phyloP scores from a whole-genome alignment of 106 monocot genomes.

The Allium cepa region DNA sequence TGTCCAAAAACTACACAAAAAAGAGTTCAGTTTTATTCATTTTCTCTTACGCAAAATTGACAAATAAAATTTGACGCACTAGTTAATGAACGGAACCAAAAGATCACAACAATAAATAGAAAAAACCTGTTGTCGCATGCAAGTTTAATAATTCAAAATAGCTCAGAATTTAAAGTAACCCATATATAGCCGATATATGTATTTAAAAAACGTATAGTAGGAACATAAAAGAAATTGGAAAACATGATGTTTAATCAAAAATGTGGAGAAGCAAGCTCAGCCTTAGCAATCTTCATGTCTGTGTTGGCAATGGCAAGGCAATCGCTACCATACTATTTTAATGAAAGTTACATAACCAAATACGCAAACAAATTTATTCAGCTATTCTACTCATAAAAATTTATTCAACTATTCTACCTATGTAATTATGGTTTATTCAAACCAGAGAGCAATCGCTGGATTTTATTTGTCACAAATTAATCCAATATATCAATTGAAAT shows the following conservation, averaged over 20 bases:
- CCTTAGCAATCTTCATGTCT: conserved; percentile 26
- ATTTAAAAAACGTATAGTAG: too few relatives aligned
- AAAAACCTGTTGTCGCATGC: too few relatives aligned
- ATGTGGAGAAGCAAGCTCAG: conserved; percentile 3
- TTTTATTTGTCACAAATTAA: conserved; percentile 44
- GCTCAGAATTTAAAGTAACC: too few relatives aligned
- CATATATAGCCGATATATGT: too few relatives aligned
- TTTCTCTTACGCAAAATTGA: too few relatives aligned
- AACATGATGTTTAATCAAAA: neutral
- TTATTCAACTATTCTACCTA: conserved; percentile 40
- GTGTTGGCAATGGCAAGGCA: conserved; percentile 26
- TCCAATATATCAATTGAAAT: conserved; percentile 11
- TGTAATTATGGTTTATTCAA: conserved; percentile 21
- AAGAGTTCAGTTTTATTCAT: too few relatives aligned
- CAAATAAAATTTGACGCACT: too few relatives aligned
- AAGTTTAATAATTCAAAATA: too few relatives aligned
- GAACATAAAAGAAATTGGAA: too few relatives aligned
- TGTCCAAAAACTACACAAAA: too few relatives aligned
- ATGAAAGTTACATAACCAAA: neutral
- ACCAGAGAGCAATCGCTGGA: conserved; percentile 38
- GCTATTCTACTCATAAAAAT: conserved; percentile 34
- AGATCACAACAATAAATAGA: too few relatives aligned
- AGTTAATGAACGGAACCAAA: too few relatives aligned
- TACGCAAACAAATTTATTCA: conserved; percentile 10
- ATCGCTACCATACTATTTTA: conserved; percentile 18